Evolutionary conservation across 164 flowering plant genomes (phyloP).

Genomic region (Cinnamomum micranthum): DNA sequence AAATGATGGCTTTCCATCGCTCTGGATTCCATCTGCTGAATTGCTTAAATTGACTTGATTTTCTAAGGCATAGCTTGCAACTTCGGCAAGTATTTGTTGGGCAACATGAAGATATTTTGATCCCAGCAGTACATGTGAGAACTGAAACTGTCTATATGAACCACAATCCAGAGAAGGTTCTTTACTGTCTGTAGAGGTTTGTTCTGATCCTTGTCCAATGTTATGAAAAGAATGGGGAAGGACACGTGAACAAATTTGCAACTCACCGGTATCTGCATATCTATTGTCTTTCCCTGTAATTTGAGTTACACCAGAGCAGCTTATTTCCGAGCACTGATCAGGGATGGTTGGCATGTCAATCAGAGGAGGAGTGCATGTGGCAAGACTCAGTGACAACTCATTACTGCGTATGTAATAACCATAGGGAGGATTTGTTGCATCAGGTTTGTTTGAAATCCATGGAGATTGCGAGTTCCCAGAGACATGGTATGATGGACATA

Average conservation of each 20-base stretch:
- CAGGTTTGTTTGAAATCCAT: slow-evolving; percentile 32
- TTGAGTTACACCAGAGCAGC: slow-evolving; percentile 28
- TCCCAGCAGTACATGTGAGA: slow-evolving; percentile 33
- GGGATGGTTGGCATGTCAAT: slow-evolving; percentile 20
- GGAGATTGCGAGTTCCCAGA: slow-evolving; percentile 20
- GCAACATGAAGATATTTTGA: slow-evolving; percentile 56
- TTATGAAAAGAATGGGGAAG: slow-evolving; percentile 22
- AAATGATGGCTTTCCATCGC: slow-evolving; percentile 15
- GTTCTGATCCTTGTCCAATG: slow-evolving; percentile 34
- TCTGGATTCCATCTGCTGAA: slow-evolving; percentile 11
- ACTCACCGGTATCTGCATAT: slow-evolving; percentile 1
- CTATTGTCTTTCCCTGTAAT: slow-evolving; percentile 6
- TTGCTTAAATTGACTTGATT: slow-evolving; percentile 26
- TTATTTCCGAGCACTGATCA: slow-evolving; percentile 51
- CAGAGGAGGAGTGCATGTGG: slow-evolving; percentile 40
- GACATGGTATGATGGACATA: slow-evolving; percentile 20
- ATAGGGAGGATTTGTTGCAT: slow-evolving; percentile 21
- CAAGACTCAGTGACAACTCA: slow-evolving; percentile 70
- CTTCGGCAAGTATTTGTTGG: slow-evolving; percentile 72
- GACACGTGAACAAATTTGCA: slow-evolving; percentile 5
- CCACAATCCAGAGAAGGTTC: slow-evolving; percentile 36
- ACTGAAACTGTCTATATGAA: slow-evolving; percentile 24
- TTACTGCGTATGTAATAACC: slow-evolving; percentile 32
- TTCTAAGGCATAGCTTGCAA: slow-evolving; percentile 56
- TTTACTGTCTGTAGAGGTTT: slow-evolving; percentile 32